These are phyloP conservation scores for Mycena crocata DNA, from an alignment of 768 basidiomycete species.

Conservation along the genomic window DNA sequence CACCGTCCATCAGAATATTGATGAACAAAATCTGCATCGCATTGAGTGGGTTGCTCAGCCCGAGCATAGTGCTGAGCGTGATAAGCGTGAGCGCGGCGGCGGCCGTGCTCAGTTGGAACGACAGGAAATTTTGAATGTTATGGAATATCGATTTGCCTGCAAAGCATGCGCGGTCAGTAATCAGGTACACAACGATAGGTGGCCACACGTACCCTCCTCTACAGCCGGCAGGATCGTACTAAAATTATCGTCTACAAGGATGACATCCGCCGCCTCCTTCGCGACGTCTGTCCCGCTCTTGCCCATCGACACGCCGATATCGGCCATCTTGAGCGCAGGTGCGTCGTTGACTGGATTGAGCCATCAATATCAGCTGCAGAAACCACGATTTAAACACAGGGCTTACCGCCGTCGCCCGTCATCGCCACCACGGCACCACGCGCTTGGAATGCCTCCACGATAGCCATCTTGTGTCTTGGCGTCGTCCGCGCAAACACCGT, in stretches of 20 bases:
- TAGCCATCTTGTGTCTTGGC: conserved; percentile 97
- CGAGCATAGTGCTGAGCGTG: conserved; percentile 91
- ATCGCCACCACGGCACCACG: conserved; percentile 93
- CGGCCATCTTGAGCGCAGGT: conserved; percentile 96
- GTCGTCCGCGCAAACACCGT: conserved; percentile 96
- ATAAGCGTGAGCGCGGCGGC: conserved; percentile 95
- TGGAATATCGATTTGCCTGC: conserved; percentile 97
- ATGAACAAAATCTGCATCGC: conserved; percentile 99
- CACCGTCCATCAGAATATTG: conserved; percentile 98
- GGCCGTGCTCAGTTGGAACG: conserved; percentile 98
- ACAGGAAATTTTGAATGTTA: conserved; percentile 97
- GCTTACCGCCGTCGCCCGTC: conserved; percentile 95
- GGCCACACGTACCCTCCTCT: conserved; percentile 76
- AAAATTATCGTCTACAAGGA: conserved; percentile 97
- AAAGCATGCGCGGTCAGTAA: conserved; percentile 21
- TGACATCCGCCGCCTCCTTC: conserved; percentile 97
- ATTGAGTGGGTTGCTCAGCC: conserved; percentile 92
- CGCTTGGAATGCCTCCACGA: conserved; percentile 93
- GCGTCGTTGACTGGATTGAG: conserved; percentile 98
- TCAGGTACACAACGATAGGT: conserved; percentile 17
- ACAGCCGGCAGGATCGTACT: conserved; percentile 94
- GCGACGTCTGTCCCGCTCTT: conserved; percentile 99
- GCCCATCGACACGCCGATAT: conserved; percentile 98
- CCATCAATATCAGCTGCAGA: conserved; percentile 1
- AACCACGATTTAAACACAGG: conserved; percentile 9